Percentiles rank a stretch among this genome's conserved stretches.
phyloP scores from a whole-genome alignment of 1,139 yeast species.

The Taphrina pruni region DNA sequence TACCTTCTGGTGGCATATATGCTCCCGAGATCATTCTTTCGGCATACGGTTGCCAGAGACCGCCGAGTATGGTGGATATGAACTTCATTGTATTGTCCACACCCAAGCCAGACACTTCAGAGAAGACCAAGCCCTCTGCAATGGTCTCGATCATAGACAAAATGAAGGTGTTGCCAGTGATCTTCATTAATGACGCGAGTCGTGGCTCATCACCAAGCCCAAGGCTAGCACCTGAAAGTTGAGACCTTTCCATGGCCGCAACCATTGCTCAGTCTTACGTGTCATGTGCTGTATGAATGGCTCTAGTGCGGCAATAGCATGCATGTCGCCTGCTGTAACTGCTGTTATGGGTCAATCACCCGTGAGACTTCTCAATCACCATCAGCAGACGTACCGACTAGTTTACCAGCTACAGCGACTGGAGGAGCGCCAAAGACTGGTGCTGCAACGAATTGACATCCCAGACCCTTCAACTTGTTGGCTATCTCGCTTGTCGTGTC shows the following conservation, averaged over 20 bases:
- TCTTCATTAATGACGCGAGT: conserved; percentile 48
- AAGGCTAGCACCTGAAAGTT: conserved; percentile 43
- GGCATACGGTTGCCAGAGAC: conserved; percentile 44
- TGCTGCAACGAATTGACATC: conserved; percentile 48
- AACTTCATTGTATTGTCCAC: conserved; percentile 44
- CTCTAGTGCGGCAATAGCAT: conserved; percentile 46
- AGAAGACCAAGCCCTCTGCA: conserved; percentile 49
- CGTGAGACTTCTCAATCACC: neutral
- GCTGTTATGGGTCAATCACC: conserved; percentile 27
- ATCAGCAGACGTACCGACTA: conserved; percentile 44
- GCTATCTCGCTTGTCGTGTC: conserved; percentile 47
- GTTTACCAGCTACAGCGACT: conserved; percentile 48
- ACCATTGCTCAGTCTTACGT: neutral
- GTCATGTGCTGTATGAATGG: conserved; percentile 45
- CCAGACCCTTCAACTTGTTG: conserved; percentile 44
- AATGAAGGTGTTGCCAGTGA: conserved; percentile 50
- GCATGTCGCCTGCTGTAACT: conserved; percentile 48
- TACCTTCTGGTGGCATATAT: conserved; percentile 41
- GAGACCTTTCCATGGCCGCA: neutral
- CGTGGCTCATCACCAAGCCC: conserved; percentile 48
- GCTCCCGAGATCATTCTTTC: conserved; percentile 45
- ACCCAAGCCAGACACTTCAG: conserved; percentile 49
- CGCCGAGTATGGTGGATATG: conserved; percentile 44
- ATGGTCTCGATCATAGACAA: conserved; percentile 49
- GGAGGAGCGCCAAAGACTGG: conserved; percentile 51